phyloP scores from a whole-genome alignment of 2,329 filamentous ascomycete genomes.

The Monilinia polystroma region DNA sequence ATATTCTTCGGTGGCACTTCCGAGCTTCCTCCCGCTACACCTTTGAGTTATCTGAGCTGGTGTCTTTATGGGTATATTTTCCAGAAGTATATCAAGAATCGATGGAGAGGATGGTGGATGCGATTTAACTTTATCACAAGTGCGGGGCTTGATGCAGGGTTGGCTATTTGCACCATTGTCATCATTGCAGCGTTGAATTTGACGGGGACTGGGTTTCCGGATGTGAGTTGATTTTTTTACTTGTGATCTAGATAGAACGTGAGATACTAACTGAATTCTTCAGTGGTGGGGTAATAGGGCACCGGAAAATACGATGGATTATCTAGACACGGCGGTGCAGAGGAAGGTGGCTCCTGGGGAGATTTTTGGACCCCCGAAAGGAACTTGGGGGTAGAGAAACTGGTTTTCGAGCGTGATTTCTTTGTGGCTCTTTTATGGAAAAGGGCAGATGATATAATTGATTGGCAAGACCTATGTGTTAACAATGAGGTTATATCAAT shows the following conservation, averaged over 20 bases:
- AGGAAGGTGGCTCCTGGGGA: conserved; percentile 26
- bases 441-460: too few relatives aligned
- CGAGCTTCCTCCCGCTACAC: conserved; percentile 61
- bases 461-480: too few relatives aligned
- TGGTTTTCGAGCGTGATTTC: too few relatives aligned
- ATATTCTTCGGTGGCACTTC: conserved; percentile 24
- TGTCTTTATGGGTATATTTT: conserved; percentile 63
- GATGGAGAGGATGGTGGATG: conserved; percentile 71
- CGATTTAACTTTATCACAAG: conserved; percentile 76
- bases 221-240: conserved; percentile 21
- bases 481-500: too few relatives aligned
- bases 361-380: conserved; percentile 28
- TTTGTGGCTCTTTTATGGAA: too few relatives aligned
- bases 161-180: conserved; percentile 65
- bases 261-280: background rate
- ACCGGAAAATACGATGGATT: conserved; percentile 27
- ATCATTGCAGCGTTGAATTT: conserved; percentile 69
- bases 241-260: background rate
- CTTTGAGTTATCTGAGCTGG: conserved; percentile 70
- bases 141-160: conserved; percentile 67
- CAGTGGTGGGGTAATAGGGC: conserved; percentile 65
- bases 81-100: conserved; percentile 65
- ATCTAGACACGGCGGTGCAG: conserved; percentile 28
- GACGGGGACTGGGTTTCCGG: conserved; percentile 57
- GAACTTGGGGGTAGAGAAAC: conserved; percentile 6